Evolutionary conservation across 202 grass and related monocot species (phyloP).

Genomic region (Zizania palustris): DNA sequence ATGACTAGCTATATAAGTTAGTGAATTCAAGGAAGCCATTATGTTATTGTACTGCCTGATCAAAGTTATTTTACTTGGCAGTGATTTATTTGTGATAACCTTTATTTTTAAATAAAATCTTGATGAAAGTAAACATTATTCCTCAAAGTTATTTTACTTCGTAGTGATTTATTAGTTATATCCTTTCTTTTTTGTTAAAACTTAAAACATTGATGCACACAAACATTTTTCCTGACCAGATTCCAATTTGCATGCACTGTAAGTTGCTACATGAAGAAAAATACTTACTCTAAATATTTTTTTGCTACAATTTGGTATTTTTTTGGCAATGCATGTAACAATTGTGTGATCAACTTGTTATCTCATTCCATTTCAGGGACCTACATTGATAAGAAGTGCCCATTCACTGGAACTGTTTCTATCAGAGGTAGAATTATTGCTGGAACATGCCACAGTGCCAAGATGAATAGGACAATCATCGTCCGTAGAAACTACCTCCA

Average conservation of each 20-base stretch:
- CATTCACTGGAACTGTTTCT: conserved; percentile 59
- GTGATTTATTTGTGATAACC: not conserved
- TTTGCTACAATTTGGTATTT: not conserved
- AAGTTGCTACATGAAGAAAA: not conserved
- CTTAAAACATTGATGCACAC: not conserved
- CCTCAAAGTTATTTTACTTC: not conserved
- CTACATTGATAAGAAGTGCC: conserved; percentile 67
- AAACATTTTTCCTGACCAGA: not conserved
- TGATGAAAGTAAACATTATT: not conserved
- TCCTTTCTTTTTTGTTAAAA: not conserved
- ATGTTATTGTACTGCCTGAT: not conserved
- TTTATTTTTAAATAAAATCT: not conserved
- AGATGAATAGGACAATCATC: conserved; percentile 71
- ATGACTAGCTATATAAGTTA: not conserved
- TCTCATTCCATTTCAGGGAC: conserved; percentile 35
- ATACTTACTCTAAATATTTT: not conserved
- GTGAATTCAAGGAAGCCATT: not conserved
- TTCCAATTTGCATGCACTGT: not conserved
- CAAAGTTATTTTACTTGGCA: not conserved
- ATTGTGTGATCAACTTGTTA: not conserved
- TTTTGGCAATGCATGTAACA: not conserved
- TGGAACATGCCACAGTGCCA: conserved; percentile 67
- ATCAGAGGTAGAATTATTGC: conserved; percentile 64
- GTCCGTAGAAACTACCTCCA: conserved; percentile 64
- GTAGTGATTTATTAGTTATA: not conserved